A percentile compares a stretch with the other conserved stretches of the same genome.
phyloP scores from a whole-genome alignment of 2,329 filamentous ascomycete genomes.

The Emergomyces pasteurianus region DNA sequence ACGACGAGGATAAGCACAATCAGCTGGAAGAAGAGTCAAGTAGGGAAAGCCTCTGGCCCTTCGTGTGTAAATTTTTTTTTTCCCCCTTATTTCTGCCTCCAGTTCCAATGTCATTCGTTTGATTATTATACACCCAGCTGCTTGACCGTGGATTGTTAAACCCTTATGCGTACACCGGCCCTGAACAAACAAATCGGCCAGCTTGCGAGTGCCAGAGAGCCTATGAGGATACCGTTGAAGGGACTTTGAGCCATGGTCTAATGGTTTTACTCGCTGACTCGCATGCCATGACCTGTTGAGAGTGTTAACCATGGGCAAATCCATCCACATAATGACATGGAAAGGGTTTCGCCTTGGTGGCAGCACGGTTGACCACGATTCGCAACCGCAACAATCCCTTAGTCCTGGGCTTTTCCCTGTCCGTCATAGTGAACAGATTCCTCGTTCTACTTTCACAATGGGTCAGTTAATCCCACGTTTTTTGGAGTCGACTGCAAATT shows the following conservation, averaged over 20 bases:
- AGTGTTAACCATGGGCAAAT: neutral
- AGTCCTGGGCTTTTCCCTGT: conserved; percentile 1
- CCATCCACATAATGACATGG: conserved; percentile 9
- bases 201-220: neutral
- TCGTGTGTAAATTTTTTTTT: neutral
- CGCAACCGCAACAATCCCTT: neutral
- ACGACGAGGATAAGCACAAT: neutral
- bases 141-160: neutral
- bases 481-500: conserved; percentile 5
- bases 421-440: conserved; percentile 7
- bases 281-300: conserved; percentile 5
- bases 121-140: neutral
- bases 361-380: neutral
- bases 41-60: neutral
- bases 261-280: neutral
- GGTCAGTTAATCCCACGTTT: conserved; percentile 3
- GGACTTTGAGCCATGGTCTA: neutral
- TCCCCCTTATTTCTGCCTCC: no score
- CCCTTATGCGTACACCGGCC: neutral
- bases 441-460: conserved; percentile 5
- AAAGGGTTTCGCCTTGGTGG: conserved; percentile 8
- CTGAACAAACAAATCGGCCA: neutral
- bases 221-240: neutral
- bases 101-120: neutral
- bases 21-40: neutral